Evolutionary conservation across 2,329 filamentous ascomycete genomes (phyloP).

Genomic region (Penicillium sp.): DNA sequence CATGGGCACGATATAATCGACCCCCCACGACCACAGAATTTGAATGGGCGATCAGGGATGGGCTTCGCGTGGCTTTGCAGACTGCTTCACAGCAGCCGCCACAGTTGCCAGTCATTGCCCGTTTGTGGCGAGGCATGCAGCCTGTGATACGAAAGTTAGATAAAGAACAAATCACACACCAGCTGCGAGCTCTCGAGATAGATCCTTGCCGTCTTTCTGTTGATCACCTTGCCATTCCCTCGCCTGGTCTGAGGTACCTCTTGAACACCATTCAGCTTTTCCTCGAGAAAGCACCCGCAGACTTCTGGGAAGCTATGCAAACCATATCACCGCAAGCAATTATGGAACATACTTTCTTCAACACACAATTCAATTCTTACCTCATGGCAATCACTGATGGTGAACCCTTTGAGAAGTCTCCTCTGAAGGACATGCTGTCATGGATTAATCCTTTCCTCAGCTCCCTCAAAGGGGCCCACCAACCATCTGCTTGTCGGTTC

Average conservation of each 20-base stretch:
- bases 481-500: constrained; percentile 78
- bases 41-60: constrained; percentile 80
- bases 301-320: constrained; percentile 87
- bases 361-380: constrained; percentile 63
- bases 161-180: constrained; percentile 72
- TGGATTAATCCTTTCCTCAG: constrained; percentile 79
- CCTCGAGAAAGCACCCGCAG: constrained; percentile 71
- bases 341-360: constrained; percentile 80
- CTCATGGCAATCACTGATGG: constrained; percentile 55
- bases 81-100: constrained; percentile 59
- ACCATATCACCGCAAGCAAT: constrained; percentile 77
- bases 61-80: constrained; percentile 67
- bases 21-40: constrained; percentile 73
- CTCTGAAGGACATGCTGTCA: constrained; percentile 65
- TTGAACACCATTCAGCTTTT: constrained; percentile 70
- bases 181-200: constrained; percentile 75
- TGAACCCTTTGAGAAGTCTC: constrained; percentile 55
- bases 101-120: constrained; percentile 58
- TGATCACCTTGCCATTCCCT: constrained; percentile 65
- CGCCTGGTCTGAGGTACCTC: constrained; percentile 66
- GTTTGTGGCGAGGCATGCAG: constrained; percentile 78
- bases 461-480: constrained; percentile 73
- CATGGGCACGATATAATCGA: constrained; percentile 67
- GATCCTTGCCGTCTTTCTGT: constrained; percentile 63
- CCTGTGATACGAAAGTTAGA: constrained; percentile 74